Conservation (phyloP, 192 early-diverging fungal genomes). For the Phlyctochytrium arcticum region DNA sequence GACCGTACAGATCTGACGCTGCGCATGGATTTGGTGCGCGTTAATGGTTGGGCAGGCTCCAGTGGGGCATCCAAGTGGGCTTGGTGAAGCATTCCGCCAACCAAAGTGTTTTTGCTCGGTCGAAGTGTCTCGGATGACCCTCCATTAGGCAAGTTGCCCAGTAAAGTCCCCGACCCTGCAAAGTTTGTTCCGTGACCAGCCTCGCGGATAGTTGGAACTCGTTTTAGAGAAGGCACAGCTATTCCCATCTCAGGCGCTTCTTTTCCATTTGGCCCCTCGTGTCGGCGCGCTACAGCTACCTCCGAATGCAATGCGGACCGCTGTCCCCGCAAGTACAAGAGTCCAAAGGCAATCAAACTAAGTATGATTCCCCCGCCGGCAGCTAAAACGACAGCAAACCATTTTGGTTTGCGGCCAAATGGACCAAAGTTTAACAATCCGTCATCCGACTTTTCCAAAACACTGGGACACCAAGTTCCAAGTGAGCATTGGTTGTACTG, state of each 20-base stretch:
- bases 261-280: conserved; percentile 1
- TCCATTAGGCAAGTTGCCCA: not conserved
- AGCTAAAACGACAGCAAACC: conserved; percentile 22
- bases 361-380: conserved; percentile 1
- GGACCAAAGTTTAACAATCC: conserved; percentile 16
- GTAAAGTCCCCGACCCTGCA: conserved; percentile 6
- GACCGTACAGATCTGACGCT: too few species aligned
- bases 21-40: too few species aligned
- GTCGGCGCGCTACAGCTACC: not conserved
- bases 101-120: not conserved
- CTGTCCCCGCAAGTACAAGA: not conserved
- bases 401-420: conserved; percentile 14
- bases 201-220: conserved; percentile 14
- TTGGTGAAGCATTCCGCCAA: not conserved
- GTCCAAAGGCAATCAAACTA: not conserved
- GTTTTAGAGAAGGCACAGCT: not conserved
- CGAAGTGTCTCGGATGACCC: not conserved
- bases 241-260: not conserved
- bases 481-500: not conserved
- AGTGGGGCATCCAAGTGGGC: not conserved
- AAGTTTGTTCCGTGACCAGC: not conserved
- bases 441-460: not conserved
- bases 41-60: too few species aligned
- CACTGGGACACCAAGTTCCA: not conserved
- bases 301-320: not conserved